Base-by-base conservation (phyloP, 2,329 filamentous ascomycete genomes). In the Talaromyces funiculosus region DNA sequence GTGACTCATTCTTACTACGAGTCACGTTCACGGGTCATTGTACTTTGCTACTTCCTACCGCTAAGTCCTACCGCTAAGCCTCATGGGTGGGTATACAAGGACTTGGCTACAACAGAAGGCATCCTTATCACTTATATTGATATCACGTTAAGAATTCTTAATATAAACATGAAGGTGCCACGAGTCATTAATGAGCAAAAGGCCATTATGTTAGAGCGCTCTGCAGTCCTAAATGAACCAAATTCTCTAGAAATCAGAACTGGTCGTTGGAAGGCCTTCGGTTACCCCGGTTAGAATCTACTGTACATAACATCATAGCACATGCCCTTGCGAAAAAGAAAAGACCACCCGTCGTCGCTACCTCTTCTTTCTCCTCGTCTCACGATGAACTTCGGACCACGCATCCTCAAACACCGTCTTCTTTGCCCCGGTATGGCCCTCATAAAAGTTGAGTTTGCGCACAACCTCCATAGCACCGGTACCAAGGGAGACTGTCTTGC, bases 401-500 rank as follows among this genome's bases (percentile, higher is more conserved):
- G 68, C 69, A 70, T 90, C 86, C 74, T 94, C 90, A 70, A 94
- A 94, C 16, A 84, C 69, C 69, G 71, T 81, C 73, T 82, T 81
- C 71, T 84, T 84, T 62, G 79, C 78, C 20, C 76, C 77, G 29
- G 90, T 76, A 66, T 89, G 78, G 35, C 79, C 78, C 57, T 85
- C 81, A 42, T 79, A 79, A 62, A 95, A 82, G 63, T 88, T 88
- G 64, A 97, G 76, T 61, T 85, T 83, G 45, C 92, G 81, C 3
- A 97, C 89, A 24, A 97, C 89, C 71, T 95, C 88, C 82, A 97
- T 94, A 1, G 90, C 89, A 4, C 94, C 94, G 0, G 94, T 99
- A 5, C 94, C 94, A 37, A 99, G 81, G 47, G 84, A 84, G 84
- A 97, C 95, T 43, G 88, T 92, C 81, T 97, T 93, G 16, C 94